These are phyloP conservation scores for Camelina laxa DNA, from an alignment of 345 rosid species.

Conservation along the genomic window DNA sequence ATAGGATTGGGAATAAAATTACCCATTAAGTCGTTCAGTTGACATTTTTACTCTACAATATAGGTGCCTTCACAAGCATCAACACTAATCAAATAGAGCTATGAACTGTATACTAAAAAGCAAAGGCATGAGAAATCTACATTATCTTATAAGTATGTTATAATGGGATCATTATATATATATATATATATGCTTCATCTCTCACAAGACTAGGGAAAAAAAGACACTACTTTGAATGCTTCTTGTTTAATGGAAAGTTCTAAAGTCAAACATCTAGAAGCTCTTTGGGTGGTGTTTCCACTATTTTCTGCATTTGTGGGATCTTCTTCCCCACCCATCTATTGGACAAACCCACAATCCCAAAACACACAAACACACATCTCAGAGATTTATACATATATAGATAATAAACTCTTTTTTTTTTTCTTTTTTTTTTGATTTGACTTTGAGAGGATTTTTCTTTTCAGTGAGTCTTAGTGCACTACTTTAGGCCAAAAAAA, in stretches of 20 bases:
- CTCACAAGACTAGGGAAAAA: constrained; percentile 2
- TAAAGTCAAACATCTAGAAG: constrained; percentile 61
- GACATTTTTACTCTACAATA: neutral
- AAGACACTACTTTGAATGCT: constrained; percentile 25
- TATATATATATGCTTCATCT: neutral
- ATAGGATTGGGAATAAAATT: neutral
- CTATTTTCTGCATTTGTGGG: constrained; percentile 39
- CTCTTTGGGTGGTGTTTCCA: constrained; percentile 50
- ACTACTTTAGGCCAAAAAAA: constrained; percentile 11
- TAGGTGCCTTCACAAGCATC: constrained; percentile 10
- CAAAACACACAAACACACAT: constrained; percentile 15
- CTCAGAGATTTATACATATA: neutral
- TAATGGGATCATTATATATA: constrained; percentile 36
- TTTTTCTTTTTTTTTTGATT: neutral
- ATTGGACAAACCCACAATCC: constrained; percentile 39
- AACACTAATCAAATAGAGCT: neutral
- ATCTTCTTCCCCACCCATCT: constrained; percentile 43
- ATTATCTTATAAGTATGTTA: constrained; percentile 33
- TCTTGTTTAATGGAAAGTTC: constrained; percentile 45
- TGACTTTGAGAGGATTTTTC: constrained; percentile 13
- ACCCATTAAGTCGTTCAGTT: neutral
- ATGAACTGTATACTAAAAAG: constrained; percentile 13
- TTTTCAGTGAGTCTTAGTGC: constrained; percentile 23
- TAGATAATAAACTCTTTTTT: too few species aligned
- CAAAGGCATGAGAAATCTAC: constrained; percentile 19